Base-by-base conservation (phyloP, 2,329 filamentous ascomycete species). In the Aspergillaceae sp. region DNA sequence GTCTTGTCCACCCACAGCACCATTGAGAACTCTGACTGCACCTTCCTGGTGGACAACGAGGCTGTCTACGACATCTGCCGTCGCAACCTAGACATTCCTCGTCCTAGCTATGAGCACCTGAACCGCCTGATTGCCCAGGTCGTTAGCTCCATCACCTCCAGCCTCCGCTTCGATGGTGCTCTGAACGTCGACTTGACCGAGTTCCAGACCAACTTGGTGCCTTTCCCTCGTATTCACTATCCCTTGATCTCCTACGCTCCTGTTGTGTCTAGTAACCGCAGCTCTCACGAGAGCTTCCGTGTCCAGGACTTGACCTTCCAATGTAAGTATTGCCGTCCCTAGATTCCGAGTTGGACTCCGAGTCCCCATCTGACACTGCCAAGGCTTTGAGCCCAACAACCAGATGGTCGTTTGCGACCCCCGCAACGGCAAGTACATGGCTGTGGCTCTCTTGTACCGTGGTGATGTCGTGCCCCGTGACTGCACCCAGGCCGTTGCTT, bases 261-360 rank as follows among this genome's bases (percentile, higher is more conserved):
- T 2, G 79, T 84, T 45, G 73, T 83, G 48, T 79, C 76, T 29
- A 80, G 81, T 48, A 75, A 78, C 73, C 87, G 86, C 78, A 87
- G 84, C 68, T 79, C 82, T 41, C 87, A 92, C 64, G 87, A 92
- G 75, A 87, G 84, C 74, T 90, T 90, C 80, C 88, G 87, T 76
- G 83, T 89, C 46, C 78, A 81, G 51, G 87, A 92, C 52, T 68
- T 84, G 55, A 83, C 80, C 52, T 75, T 80, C 60, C 79, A 83
- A 63, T 81, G 79, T 80, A 70, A 27, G 62, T 60, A 32, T 5
- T 32, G 19, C 19, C 19, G 19, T 19, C 19, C 19, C 19, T 19
- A 19, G 1, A 19, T 19, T 19, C 19, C 19, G 19, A 19, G 19
- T 19, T 19, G 19, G 19, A 19, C 2, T 19, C 19, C 19, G 19